These are phyloP conservation scores for Hippophae gyantsensis DNA, from an alignment of 306 rosid genomes.

Conservation along the genomic window DNA sequence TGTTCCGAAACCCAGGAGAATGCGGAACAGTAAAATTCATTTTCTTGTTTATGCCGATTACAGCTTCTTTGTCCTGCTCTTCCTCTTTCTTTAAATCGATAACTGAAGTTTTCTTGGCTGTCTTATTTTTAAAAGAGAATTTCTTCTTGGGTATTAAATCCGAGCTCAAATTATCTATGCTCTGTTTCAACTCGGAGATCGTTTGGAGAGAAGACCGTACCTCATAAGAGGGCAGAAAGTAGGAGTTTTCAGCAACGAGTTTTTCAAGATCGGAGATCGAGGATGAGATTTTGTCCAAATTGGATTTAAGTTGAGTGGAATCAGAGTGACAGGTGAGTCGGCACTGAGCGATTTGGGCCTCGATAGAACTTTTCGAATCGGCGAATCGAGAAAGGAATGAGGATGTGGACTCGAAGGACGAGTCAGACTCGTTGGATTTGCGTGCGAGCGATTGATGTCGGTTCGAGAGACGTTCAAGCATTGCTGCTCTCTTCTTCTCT, in stretches of 20 bases:
- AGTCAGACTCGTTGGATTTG: slow-evolving; percentile 24
- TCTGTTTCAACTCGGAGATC: slow-evolving; percentile 43
- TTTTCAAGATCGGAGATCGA: slow-evolving; percentile 70
- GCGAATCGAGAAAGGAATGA: slow-evolving; percentile 54
- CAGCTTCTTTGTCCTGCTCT: slow-evolving; percentile 12
- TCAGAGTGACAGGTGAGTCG: slow-evolving; percentile 22
- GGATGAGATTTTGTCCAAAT: slow-evolving; percentile 42
- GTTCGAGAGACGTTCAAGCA: slow-evolving; percentile 66
- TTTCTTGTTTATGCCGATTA: slow-evolving; percentile 9
- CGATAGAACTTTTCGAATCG: slow-evolving; percentile 40
- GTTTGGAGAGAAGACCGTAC: slow-evolving; percentile 68
- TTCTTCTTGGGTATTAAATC: slow-evolving; percentile 62
- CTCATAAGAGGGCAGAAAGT: slow-evolving; percentile 66
- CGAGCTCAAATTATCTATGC: slow-evolving; percentile 36
- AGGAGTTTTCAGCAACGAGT: slow-evolving; percentile 66
- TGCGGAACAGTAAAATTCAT: slow-evolving; percentile 25
- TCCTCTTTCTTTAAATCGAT: slow-evolving; percentile 11
- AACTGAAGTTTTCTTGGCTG: slow-evolving; percentile 31
- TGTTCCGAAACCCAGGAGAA: slow-evolving; percentile 55
- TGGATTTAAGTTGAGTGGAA: slow-evolving; percentile 33
- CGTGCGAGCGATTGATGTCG: slow-evolving; percentile 43
- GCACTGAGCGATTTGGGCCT: slow-evolving; percentile 36
- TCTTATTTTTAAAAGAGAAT: slow-evolving; percentile 61
- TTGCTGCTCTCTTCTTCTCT: slow-evolving; percentile 55
- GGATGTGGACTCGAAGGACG: slow-evolving; percentile 43